These are phyloP conservation scores for Trichoderma afroharzianum DNA, from an alignment of 2,329 filamentous ascomycete genomes.

Conservation along the genomic window DNA sequence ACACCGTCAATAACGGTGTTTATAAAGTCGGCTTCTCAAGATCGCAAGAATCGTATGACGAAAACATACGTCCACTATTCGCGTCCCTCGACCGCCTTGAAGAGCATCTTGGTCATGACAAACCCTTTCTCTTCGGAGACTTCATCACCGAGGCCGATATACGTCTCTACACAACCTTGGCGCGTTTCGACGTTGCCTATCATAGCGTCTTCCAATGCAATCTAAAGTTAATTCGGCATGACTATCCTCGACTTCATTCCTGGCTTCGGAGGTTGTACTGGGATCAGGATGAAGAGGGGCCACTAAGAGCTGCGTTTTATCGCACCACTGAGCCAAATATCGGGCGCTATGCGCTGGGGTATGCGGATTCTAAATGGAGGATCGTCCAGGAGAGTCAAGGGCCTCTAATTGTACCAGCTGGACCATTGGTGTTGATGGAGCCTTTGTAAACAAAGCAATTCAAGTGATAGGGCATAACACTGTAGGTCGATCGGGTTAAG, in stretches of 20 bases:
- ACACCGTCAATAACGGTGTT: conserved; percentile 47
- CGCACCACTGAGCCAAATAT: conserved; percentile 61
- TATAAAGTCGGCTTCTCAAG: conserved; percentile 62
- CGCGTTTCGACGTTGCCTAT: conserved; percentile 67
- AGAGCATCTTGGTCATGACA: conserved; percentile 43
- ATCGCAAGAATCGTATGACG: conserved; percentile 63
- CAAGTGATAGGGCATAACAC: background rate
- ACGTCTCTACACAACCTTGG: conserved; percentile 62
- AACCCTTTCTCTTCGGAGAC: conserved; percentile 60
- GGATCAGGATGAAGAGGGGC: conserved; percentile 42
- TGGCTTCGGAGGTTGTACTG: conserved; percentile 71
- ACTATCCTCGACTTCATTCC: conserved; percentile 63
- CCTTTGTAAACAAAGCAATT: background rate
- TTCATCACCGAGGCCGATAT: conserved; percentile 67
- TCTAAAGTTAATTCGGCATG: conserved; percentile 58
- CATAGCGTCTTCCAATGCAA: conserved; percentile 64
- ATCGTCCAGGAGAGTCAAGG: conserved; percentile 27
- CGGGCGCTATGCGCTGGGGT: conserved; percentile 29
- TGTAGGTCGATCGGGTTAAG: background rate
- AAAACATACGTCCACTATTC: conserved; percentile 59
- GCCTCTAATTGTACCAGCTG: conserved; percentile 29
- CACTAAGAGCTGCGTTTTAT: conserved; percentile 56
- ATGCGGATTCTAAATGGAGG: conserved; percentile 26
- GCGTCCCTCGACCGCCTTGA: conserved; percentile 62
- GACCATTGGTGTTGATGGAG: conserved; percentile 23